phyloP scores from a whole-genome alignment of 2,329 filamentous ascomycete species.

The Cordyceps javanica region DNA sequence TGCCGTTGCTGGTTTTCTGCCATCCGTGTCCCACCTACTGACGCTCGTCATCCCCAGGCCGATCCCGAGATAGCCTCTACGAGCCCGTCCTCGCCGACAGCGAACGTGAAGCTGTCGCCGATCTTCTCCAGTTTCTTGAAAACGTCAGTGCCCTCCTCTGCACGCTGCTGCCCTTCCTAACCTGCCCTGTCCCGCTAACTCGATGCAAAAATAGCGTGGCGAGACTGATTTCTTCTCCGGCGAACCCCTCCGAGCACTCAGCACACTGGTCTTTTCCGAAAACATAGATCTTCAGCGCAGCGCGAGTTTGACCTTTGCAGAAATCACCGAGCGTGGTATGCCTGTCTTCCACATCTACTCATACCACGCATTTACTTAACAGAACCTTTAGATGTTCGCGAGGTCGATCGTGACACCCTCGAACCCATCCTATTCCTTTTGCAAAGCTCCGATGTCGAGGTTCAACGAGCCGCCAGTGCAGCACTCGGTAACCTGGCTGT shows the following conservation, averaged over 20 bases:
- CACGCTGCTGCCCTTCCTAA: conserved; percentile 1
- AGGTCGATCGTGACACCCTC: conserved; percentile 90
- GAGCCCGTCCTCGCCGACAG: conserved; percentile 88
- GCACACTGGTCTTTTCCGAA: conserved; percentile 95
- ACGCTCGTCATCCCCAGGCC: conserved; percentile 42
- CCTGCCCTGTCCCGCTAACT: conserved; percentile 3
- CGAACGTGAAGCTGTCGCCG: conserved; percentile 93
- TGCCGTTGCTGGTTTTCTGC: background rate
- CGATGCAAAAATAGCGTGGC: conserved; percentile 58
- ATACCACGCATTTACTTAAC: conserved; percentile 15
- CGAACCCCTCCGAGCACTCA: conserved; percentile 86
- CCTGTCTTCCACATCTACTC: conserved; percentile 13
- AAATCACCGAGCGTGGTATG: conserved; percentile 95
- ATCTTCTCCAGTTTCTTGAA: conserved; percentile 91
- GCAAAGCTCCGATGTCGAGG: conserved; percentile 92
- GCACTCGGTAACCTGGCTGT: conserved; percentile 94
- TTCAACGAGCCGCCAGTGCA: conserved; percentile 92
- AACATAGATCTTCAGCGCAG: conserved; percentile 97
- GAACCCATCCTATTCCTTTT: conserved; percentile 94
- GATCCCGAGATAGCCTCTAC: conserved; percentile 74
- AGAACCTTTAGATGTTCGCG: conserved; percentile 72
- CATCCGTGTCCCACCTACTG: conserved; percentile 3
- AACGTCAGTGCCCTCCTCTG: conserved; percentile 58
- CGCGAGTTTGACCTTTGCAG: conserved; percentile 95
- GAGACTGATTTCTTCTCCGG: conserved; percentile 98